Percentiles rank a stretch among this genome's conserved stretches.
phyloP scores from a whole-genome alignment of 2,329 filamentous ascomycete genomes.

The Penicillium sp. region DNA sequence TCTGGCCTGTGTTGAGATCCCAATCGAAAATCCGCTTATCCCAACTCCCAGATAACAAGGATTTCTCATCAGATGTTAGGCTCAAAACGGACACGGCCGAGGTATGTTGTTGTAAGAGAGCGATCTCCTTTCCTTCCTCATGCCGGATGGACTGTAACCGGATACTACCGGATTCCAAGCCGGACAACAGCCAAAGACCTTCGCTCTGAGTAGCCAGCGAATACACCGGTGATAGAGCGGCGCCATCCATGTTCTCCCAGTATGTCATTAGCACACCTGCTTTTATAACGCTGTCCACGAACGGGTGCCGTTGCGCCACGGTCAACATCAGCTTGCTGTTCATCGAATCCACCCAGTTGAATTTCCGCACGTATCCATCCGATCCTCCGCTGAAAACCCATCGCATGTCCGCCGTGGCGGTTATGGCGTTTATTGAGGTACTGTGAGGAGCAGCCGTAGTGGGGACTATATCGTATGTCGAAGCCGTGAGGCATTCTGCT shows the following conservation, averaged over 20 bases:
- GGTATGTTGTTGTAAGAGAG: constrained; percentile 78
- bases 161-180: constrained; percentile 87
- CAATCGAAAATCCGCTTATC: constrained; percentile 94
- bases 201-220: constrained; percentile 89
- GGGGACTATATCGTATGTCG: constrained; percentile 90
- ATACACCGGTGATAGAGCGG: constrained; percentile 82
- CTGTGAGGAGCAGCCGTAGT: constrained; percentile 96
- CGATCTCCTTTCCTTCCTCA: constrained; percentile 89
- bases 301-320: constrained; percentile 93
- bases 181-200: constrained; percentile 88
- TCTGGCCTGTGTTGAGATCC: constrained; percentile 86
- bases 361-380: constrained; percentile 96
- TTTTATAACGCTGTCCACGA: constrained; percentile 96
- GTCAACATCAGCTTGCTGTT: constrained; percentile 94
- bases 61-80: constrained; percentile 82
- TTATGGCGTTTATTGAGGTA: constrained; percentile 91
- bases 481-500: constrained; percentile 77
- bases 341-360: constrained; percentile 91
- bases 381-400: constrained; percentile 94
- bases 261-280: constrained; percentile 93
- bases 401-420: constrained; percentile 89
- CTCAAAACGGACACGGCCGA: constrained; percentile 90
- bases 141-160: constrained; percentile 93
- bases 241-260: constrained; percentile 94
- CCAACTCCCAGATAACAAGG: constrained; percentile 91